A percentile compares a stretch with the other conserved stretches of the same genome.
Conservation (phyloP, 176 grass and related monocot species). For the Areca catechu region DNA sequence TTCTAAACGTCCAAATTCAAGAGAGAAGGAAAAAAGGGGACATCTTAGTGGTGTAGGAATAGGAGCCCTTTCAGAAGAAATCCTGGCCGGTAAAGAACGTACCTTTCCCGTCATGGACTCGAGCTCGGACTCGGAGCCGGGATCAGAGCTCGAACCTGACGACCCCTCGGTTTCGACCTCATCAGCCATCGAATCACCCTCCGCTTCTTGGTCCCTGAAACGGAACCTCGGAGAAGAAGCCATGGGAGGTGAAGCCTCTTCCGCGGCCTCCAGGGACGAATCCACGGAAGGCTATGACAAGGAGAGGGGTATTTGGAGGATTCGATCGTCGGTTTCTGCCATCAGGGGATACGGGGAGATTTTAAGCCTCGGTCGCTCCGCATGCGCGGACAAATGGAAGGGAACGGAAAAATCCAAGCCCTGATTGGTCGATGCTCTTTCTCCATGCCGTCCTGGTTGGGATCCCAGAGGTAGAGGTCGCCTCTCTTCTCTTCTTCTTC, state of each 20-base stretch:
- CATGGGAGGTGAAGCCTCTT: too few species aligned
- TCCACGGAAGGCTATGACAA: too few species aligned
- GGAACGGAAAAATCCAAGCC: too few species aligned
- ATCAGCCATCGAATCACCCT: background rate
- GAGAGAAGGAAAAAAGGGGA: too few species aligned
- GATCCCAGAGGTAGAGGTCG: too few species aligned
- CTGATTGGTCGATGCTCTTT: too few species aligned
- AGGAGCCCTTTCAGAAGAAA: background rate
- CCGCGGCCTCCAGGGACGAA: too few species aligned
- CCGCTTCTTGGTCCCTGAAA: too few species aligned
- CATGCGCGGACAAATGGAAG: background rate
- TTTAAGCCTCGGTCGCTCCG: background rate
- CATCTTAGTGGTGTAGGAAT: too few species aligned
- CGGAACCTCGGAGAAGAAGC: background rate
- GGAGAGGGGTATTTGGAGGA: background rate
- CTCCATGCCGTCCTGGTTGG: too few species aligned
- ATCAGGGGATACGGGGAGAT: background rate
- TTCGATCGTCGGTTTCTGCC: conserved; percentile 8
- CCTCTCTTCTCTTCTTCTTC: too few species aligned
- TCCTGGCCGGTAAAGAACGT: background rate
- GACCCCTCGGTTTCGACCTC: background rate
- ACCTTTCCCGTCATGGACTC: conserved; percentile 12
- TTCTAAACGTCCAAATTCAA: too few species aligned
- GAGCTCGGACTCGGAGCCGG: background rate
- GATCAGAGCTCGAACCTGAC: conserved; percentile 1